These are phyloP conservation scores for Solanum sejunctum DNA, from an alignment of 257 asterid species.

Conservation along the genomic window DNA sequence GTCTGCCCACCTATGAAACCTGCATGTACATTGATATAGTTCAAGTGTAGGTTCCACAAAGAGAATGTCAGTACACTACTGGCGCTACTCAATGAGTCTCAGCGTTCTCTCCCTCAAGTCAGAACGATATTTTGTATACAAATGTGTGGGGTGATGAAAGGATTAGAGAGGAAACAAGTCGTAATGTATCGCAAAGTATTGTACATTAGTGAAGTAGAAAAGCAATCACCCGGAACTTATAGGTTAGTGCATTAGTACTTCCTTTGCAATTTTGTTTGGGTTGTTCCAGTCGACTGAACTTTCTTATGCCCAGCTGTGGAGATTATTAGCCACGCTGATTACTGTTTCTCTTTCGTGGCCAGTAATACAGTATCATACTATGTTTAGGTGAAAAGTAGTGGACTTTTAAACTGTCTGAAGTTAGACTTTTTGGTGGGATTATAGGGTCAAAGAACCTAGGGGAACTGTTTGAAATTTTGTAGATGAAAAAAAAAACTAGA, in stretches of 20 bases:
- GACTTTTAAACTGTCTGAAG: background rate
- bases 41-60: too few species aligned
- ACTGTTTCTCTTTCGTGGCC: background rate
- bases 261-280: background rate
- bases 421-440: background rate
- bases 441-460: background rate
- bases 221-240: background rate
- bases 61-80: too few species aligned
- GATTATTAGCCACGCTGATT: background rate
- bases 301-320: background rate
- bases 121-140: too few species aligned
- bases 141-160: too few species aligned
- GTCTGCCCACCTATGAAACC: too few species aligned
- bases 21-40: too few species aligned
- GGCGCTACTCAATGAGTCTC: too few species aligned
- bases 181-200: too few species aligned
- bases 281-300: background rate
- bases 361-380: background rate
- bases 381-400: background rate
- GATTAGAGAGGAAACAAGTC: background rate
- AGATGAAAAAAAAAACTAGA: background rate
- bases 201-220: background rate
- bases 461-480: background rate
- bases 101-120: too few species aligned
- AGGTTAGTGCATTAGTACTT: background rate